Evolutionary conservation across 2,329 filamentous ascomycete genomes (phyloP), one percentile per base, ranked within the genome.

Genomic region (Sporothrix luriei): DNA sequence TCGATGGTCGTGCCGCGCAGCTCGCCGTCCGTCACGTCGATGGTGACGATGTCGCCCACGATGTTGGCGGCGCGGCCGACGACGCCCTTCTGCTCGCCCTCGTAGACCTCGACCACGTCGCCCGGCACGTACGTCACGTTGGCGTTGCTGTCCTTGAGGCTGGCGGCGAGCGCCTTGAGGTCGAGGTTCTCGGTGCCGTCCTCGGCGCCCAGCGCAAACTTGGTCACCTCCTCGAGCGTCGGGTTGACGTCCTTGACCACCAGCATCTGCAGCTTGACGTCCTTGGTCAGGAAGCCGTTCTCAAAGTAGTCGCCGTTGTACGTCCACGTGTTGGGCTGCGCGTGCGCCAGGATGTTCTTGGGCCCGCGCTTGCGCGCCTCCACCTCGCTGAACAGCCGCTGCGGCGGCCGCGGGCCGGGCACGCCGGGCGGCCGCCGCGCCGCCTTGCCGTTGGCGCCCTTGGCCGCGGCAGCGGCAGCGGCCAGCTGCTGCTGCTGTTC

Each of bases 171-270:
- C 1, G 94, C 93, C 75, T 94, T 91, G 55, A 99, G 85, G 80
- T 99, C 95, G 48, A 99, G 85, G 73, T 96, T 97, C 75, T 97
- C 93, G 0, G 93, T 94, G 21, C 95, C 95, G 77, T 98, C 95
- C 73, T 97, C 94, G 21, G 89, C 90, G 11, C 92, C 91, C 38
- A 91, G 90, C 19, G 94, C 91, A 78, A 99, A 98, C 76, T 90
- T 91, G n/a, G 94, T 97, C 61, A 98, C 92, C 79, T 99, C 95
- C 77, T 98, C 95, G 38, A 99, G 85, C 0, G 91, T 92, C 0
- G 95, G 95, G 77, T 96, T 96, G 69, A 99, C 94, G 74, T 97
- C 91, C 74, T 93, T 94, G 40, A 92, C 90, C n/a, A 87, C 85
- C 40, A 99, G 84, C 76, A 91, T 88, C 76, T 94, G 92, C 71